Evolutionary conservation across 257 asterid species (phyloP).

Genomic region (Fraxinus americana): DNA sequence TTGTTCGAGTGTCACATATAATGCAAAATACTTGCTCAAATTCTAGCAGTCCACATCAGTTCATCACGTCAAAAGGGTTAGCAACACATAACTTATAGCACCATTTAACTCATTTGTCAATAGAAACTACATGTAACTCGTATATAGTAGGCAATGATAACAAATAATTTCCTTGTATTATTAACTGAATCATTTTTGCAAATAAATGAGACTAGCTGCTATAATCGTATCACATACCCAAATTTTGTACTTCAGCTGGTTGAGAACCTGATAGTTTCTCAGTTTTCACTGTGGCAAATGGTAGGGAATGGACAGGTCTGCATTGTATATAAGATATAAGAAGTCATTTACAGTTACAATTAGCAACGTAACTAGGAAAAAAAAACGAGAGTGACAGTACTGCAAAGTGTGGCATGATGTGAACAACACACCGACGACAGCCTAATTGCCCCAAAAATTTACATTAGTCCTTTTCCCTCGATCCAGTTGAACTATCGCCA

Average conservation of each 20-base stretch:
- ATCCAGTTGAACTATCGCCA: not conserved
- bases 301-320: slow-evolving; percentile 62
- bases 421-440: not conserved
- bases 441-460: not conserved
- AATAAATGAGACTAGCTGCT: not conserved
- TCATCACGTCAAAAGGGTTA: not conserved
- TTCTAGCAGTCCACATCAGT: not conserved
- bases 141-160: not conserved
- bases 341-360: not conserved
- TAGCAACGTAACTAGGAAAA: not conserved
- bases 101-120: not conserved
- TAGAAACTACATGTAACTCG: not conserved
- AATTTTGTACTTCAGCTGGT: slow-evolving; percentile 91
- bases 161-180: not conserved
- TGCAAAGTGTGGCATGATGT: not conserved
- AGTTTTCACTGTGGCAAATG: slow-evolving; percentile 72
- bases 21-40: not conserved
- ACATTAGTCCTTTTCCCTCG: not conserved
- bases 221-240: slow-evolving; percentile 50
- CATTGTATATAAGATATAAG: slow-evolving; percentile 16
- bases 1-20: not conserved
- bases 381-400: not conserved
- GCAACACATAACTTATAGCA: not conserved
- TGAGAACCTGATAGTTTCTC: slow-evolving; percentile 79
- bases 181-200: not conserved